These are phyloP conservation scores for Beauveria brongniartii DNA, from an alignment of 2,329 filamentous ascomycete genomes.

Conservation along the genomic window DNA sequence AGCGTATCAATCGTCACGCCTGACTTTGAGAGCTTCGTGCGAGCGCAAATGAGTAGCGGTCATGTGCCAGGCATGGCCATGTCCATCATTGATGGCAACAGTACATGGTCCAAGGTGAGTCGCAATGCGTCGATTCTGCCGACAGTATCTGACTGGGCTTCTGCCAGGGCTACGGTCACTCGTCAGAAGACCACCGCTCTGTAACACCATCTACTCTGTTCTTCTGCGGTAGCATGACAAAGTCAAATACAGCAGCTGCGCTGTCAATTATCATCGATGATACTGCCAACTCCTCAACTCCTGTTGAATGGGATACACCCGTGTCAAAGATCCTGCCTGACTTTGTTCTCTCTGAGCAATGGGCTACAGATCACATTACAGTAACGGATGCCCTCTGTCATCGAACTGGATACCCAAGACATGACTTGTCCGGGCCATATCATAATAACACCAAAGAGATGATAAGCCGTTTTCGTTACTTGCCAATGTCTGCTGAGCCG, in stretches of 20 bases:
- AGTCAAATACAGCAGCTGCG: constrained; percentile 42
- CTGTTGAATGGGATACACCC: constrained; percentile 35
- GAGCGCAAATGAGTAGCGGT: constrained; percentile 25
- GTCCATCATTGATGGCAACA: constrained; percentile 30
- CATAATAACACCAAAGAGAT: constrained; percentile 23
- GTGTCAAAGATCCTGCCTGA: constrained; percentile 35
- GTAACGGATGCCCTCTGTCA: constrained; percentile 44
- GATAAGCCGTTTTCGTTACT: constrained; percentile 31
- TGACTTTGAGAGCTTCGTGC: constrained; percentile 18
- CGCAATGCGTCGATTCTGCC: not conserved
- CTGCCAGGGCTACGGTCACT: constrained; percentile 33
- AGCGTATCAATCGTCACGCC: constrained; percentile 9
- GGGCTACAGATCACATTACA: constrained; percentile 36
- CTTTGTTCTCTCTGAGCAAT: constrained; percentile 36
- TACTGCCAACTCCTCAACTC: constrained; percentile 27
- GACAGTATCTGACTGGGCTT: not conserved
- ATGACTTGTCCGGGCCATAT: constrained; percentile 24
- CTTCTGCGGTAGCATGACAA: constrained; percentile 44
- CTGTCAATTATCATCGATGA: constrained; percentile 39
- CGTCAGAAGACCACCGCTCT: constrained; percentile 24
- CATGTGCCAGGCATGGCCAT: constrained; percentile 35
- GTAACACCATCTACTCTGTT: constrained; percentile 41
- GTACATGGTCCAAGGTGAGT: constrained; percentile 26
- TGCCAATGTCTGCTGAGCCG: constrained; percentile 35
- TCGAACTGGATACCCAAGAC: constrained; percentile 37